Percentiles rank a stretch among this genome's conserved stretches.
These are phyloP conservation scores for Epichloe amarillans DNA, from an alignment of 2,329 filamentous ascomycete species.

Conservation along the genomic window DNA sequence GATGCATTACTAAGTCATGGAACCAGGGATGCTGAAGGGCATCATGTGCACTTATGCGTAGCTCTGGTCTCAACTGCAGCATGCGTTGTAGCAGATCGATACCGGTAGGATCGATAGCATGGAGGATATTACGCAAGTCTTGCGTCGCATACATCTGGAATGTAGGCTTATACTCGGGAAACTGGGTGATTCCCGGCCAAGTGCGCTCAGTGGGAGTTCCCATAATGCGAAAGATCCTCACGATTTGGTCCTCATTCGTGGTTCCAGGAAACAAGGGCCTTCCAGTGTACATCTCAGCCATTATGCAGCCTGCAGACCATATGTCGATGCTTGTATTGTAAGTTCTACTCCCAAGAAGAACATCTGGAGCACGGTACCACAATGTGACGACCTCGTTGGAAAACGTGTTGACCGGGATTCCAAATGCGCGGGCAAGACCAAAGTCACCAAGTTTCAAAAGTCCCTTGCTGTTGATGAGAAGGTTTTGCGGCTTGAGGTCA, in stretches of 20 bases:
- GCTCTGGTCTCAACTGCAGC: constrained; percentile 84
- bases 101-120: constrained; percentile 76
- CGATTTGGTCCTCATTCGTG: constrained; percentile 93
- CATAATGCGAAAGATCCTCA: constrained; percentile 98
- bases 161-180: constrained; percentile 94
- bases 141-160: constrained; percentile 93
- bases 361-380: constrained; percentile 95
- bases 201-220: constrained; percentile 89
- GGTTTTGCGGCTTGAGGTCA: constrained; percentile 90
- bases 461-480: constrained; percentile 86
- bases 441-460: constrained; percentile 90
- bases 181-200: constrained; percentile 89
- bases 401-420: constrained; percentile 95
- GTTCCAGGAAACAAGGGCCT: constrained; percentile 92
- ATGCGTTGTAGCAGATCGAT: constrained; percentile 81
- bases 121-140: constrained; percentile 73
- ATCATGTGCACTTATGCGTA: constrained; percentile 76
- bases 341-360: constrained; percentile 81
- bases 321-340: constrained; percentile 99
- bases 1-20: constrained; percentile 50
- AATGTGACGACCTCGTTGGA: constrained; percentile 95
- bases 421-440: constrained; percentile 84
- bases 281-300: constrained; percentile 99
- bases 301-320: constrained; percentile 98
- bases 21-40: constrained; percentile 92